These are phyloP conservation scores for Mucor mucedo DNA, from an alignment of 371 early-diverging fungal genomes.

Conservation along the genomic window DNA sequence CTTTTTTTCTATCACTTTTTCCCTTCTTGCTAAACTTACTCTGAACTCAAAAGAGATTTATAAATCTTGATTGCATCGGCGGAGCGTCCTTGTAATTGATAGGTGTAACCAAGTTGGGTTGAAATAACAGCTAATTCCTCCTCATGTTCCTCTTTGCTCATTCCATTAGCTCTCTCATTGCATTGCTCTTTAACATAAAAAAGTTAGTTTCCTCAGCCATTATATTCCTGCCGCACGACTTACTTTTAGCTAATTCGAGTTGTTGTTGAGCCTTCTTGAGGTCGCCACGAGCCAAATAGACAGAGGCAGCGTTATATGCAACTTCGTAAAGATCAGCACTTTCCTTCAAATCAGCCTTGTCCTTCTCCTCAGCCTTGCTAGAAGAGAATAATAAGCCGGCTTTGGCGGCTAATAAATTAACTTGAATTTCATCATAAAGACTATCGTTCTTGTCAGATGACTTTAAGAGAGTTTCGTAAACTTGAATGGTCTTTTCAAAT, in stretches of 20 bases:
- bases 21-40: constrained; percentile 41
- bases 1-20: no score
- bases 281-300: constrained; percentile 61
- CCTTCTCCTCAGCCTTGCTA: constrained; percentile 24
- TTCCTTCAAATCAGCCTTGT: constrained; percentile 17
- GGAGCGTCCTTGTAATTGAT: constrained; percentile 65
- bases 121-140: constrained; percentile 72
- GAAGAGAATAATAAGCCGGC: constrained; percentile 63
- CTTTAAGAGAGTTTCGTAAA: constrained; percentile 56
- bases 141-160: constrained; percentile 70
- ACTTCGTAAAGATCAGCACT: constrained; percentile 66
- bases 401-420: constrained; percentile 71
- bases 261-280: constrained; percentile 59
- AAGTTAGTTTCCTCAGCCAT: neutral
- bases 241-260: constrained; percentile 63
- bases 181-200: constrained; percentile 37
- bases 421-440: constrained; percentile 47
- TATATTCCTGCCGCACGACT: constrained; percentile 7
- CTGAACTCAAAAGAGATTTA: constrained; percentile 61
- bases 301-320: constrained; percentile 73
- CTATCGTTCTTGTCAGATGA: constrained; percentile 39
- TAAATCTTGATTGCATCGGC: constrained; percentile 70
- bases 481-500: constrained; percentile 44
- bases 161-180: constrained; percentile 36
- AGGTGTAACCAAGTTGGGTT: constrained; percentile 76